phyloP scores from a whole-genome alignment of 2,329 filamentous ascomycete species.

The Didymella segeticola region DNA sequence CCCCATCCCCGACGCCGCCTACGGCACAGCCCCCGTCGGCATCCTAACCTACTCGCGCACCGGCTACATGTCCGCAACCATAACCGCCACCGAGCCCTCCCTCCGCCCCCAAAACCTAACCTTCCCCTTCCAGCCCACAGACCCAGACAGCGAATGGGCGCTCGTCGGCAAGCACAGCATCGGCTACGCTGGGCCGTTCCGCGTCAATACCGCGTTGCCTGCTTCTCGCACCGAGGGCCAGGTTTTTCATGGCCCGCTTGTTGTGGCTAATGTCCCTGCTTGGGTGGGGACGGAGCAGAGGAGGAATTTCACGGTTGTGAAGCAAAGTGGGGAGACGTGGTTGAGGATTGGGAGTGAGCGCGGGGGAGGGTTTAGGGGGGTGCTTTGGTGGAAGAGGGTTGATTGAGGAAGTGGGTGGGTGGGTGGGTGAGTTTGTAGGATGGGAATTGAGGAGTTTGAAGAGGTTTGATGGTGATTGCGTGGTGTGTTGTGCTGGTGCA shows the following conservation, averaged over 20 bases:
- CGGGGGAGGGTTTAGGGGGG: conserved; percentile 28
- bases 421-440: no score
- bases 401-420: no score
- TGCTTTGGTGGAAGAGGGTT: conserved; percentile 35
- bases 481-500: no score
- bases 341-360: conserved; percentile 35
- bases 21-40: conserved; percentile 33
- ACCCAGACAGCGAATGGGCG: conserved; percentile 38
- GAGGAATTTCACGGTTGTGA: conserved; percentile 35
- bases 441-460: no score
- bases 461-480: no score
- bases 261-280: conserved; percentile 34
- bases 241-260: conserved; percentile 37
- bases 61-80: conserved; percentile 39
- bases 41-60: conserved; percentile 34
- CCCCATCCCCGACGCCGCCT: conserved; percentile 30
- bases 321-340: conserved; percentile 21
- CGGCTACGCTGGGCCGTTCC: conserved; percentile 35
- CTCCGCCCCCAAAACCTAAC: conserved; percentile 31
- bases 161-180: conserved; percentile 38
- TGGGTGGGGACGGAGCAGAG: conserved; percentile 28
- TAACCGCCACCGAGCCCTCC: conserved; percentile 33
- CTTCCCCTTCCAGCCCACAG: conserved; percentile 29
- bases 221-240: conserved; percentile 30
- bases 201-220: conserved; percentile 22